phyloP scores from a whole-genome alignment of 306 rosid species.

The Castanopsis chinensis region DNA sequence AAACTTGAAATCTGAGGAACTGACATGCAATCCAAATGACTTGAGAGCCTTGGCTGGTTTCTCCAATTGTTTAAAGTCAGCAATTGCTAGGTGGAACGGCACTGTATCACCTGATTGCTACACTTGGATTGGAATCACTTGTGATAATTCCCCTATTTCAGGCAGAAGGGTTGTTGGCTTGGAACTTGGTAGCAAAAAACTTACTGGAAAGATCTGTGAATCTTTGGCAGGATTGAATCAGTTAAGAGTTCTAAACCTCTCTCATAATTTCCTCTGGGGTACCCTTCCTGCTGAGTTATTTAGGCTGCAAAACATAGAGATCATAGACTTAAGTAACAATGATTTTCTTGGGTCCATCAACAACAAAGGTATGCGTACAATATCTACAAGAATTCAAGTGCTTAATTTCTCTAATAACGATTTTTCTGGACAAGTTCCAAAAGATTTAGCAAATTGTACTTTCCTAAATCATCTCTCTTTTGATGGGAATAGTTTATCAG shows the following conservation, averaged over 20 bases:
- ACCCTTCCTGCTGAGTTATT: slow-evolving; percentile 8
- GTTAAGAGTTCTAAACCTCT: too few species aligned
- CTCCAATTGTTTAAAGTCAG: neutral
- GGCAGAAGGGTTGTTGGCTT: too few species aligned
- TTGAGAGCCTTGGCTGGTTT: too few species aligned
- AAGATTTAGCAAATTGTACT: too few species aligned
- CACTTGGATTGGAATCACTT: slow-evolving; percentile 21
- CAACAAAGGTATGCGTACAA: too few species aligned
- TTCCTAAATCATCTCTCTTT: slow-evolving; percentile 1
- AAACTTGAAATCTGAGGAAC: slow-evolving; percentile 13
- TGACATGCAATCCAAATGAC: neutral
- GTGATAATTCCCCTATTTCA: too few species aligned
- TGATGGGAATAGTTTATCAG: neutral
- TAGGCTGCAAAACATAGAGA: slow-evolving; percentile 16
- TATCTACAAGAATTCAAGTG: too few species aligned
- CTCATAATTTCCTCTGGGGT: slow-evolving; percentile 2
- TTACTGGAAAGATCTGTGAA: too few species aligned
- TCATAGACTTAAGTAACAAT: slow-evolving; percentile 27
- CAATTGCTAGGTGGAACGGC: slow-evolving; percentile 22
- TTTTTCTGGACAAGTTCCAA: too few species aligned
- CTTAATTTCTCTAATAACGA: too few species aligned
- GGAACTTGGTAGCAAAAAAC: too few species aligned
- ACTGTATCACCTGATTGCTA: slow-evolving; percentile 24
- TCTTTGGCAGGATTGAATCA: too few species aligned
- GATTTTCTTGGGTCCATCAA: slow-evolving; percentile 1